Evolutionary conservation across 768 basidiomycete genomes (phyloP).

Genomic region (Lactarius tabidus): DNA sequence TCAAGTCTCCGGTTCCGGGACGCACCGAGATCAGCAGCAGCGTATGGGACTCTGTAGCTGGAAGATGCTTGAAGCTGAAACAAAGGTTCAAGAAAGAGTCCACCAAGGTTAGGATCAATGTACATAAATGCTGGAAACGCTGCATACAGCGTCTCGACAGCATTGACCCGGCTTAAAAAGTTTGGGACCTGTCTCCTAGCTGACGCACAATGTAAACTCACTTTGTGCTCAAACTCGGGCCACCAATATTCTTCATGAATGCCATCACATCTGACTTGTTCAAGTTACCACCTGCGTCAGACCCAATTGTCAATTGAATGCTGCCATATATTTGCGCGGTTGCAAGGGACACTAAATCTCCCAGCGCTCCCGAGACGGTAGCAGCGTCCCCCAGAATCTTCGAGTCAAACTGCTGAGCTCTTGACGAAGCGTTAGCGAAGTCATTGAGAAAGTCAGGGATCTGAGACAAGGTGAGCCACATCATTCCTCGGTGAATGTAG

Average conservation of each 20-base stretch:
- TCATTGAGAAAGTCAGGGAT: slow-evolving; percentile 43
- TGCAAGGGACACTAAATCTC: slow-evolving; percentile 47
- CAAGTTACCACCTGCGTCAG: slow-evolving; percentile 43
- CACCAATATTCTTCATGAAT: slow-evolving; percentile 41
- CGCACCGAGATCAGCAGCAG: slow-evolving; percentile 27
- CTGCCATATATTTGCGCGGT: slow-evolving; percentile 51
- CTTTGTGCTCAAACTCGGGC: slow-evolving; percentile 37
- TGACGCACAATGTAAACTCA: slow-evolving; percentile 25
- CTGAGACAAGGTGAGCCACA: slow-evolving; percentile 29
- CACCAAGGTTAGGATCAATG: slow-evolving; percentile 48
- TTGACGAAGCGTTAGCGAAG: slow-evolving; percentile 40
- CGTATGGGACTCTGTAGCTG: slow-evolving; percentile 21
- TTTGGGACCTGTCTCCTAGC: slow-evolving; percentile 1
- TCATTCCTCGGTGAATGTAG: background rate
- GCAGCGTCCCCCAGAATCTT: slow-evolving; percentile 45
- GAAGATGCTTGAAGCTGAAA: slow-evolving; percentile 23
- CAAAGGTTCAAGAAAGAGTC: slow-evolving; percentile 26
- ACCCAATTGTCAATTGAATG: slow-evolving; percentile 52
- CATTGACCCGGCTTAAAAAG: slow-evolving; percentile 33
- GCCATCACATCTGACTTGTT: slow-evolving; percentile 49
- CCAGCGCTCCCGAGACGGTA: slow-evolving; percentile 48
- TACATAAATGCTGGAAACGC: slow-evolving; percentile 52
- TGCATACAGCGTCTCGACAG: slow-evolving; percentile 53
- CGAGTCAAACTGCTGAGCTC: slow-evolving; percentile 46
- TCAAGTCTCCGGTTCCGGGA: background rate